Evolutionary conservation across 305 asterid genomes (phyloP), one percentile per base, ranked within the genome.

Genomic region (Striga hermonthica): DNA sequence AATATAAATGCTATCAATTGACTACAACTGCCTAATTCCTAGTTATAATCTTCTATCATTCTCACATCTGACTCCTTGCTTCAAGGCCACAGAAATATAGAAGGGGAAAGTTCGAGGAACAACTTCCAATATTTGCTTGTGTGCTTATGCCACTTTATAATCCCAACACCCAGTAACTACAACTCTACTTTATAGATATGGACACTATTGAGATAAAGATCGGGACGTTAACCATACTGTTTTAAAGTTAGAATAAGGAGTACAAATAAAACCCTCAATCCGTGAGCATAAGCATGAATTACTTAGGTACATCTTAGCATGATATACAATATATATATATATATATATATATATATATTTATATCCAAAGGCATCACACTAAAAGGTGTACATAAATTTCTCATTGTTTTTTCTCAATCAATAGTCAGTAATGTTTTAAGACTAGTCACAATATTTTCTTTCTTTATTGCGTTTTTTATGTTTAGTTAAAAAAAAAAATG

Each of bases 11-110:
- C 22, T n/a, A 6, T 38, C 59, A 65, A 13, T 43, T 38, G 9
- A 49, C 43, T 61, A 66, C 62, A 9, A 70, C 55, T 62, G 49
- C 40, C 40, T 60, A 44, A 15, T 61, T 70, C 50, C 63, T 16
- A 64, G 40, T 9, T 22, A 28, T 57, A 22, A 67, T 38, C 60
- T 10, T 34, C 28, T 56, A 45, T 70, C 66, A 41, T 65, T 36
- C 16, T 22, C 54, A 60, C 62, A 34, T 57, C 55, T 45, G 58
- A 50, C 39, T 49, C 22, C 38, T 49, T 47, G 38, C 38, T 57
- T 43, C 52, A 70, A 45, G 66, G 66, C 60, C 59, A 56, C 36
- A 4, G 50, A 54, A 44, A 53, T 34, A 68, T 15, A 57, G 40
- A 56, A 41, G 39, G 15, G n/a, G 31, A 22, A 22, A 22, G 2